Base-by-base conservation (phyloP, 1,284 basidiomycete genomes). In the Takashimella koratensis region DNA sequence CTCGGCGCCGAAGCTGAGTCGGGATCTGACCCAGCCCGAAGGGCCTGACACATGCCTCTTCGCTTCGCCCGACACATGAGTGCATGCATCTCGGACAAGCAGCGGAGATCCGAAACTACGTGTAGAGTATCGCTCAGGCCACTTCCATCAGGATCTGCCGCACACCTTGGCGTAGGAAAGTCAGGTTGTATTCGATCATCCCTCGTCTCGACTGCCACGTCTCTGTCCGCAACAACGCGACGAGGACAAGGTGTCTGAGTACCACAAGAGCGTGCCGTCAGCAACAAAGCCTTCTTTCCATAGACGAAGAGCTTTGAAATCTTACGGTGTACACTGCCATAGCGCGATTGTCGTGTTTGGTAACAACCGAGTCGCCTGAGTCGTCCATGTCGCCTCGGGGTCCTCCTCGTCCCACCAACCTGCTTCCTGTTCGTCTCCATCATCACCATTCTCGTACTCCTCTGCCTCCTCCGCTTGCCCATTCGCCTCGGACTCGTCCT, bases 111-210 rank as follows among this genome's bases (percentile, higher is more conserved):
- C n/a, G n/a, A n/a, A n/a, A n/a, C n/a, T n/a, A n/a, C n/a, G n/a
- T n/a, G n/a, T n/a, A n/a, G n/a, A n/a, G n/a, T n/a, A n/a, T n/a
- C 16, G 30, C 30, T 36, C 30, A 36, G 8, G 30, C 30, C 54
- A 61, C 58, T 36, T 69, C 71, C 58, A 70, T 66, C 25, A 77
- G 57, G 20, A 80, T 75, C 41, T 75, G 64, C 46, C 77, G 68
- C 1, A 82, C 74, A 3, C 80, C 79, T 22, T 78, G 74, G 11
- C 80, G 72, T 73, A 97, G 87, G 73, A 88, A 90, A 20, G 91
- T 86, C 4, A 97, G 85, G 66, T 98, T 98, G 76, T 90, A 95
- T 72, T 97, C 93, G 43, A 97, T 83, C 57, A 94, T 79, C 16
- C 90, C 90, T 21, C 88, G 79, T 57, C 87, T 81, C 51, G 82